Evolutionary conservation across 345 rosid species (phyloP), one percentile per base, ranked within the genome.

Genomic region (Dipteronia dyeriana): DNA sequence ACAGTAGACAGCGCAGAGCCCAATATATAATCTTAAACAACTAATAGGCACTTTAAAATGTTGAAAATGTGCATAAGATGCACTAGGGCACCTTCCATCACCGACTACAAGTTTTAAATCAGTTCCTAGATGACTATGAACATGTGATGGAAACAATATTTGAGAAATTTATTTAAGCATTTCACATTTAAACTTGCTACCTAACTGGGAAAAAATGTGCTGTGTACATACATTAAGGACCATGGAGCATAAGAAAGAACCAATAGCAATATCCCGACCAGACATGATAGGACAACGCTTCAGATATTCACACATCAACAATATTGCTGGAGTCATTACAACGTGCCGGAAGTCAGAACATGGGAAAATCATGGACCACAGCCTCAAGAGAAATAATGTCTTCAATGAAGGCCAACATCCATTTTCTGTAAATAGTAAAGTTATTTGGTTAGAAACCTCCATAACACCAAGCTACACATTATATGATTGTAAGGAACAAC

Each of bases 341-440:
- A 76, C 93, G 78, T 94, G 99, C 29, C 97, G 97, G 51, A 88
- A 96, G 84, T 96, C 99, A 0, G 99, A 96, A 85, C 98, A 89
- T 5, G 98, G 98, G 78, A 96, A 96, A 82, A 92, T 82, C 93
- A 91, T 85, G 41, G 97, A 94, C 99, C 99, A 94, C 73, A 96
- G 83, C 87, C 92, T 87, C 88, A 96, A 84, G 71, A 96, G 91
- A 79, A 86, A 89, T 82, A 96, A 73, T 17, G 97, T 96, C 87
- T 96, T 94, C 83, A 89, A 85, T 76, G 95, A 88, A 47, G 99
- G 99, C 97, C 98, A 92, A 74, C 97, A 88, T 77, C 93, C 85
- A 80, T 75, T 79, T 74, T 89, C 99, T 96, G 90, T 79, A 77
- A 73, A 77, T 71, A n/a, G 63, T 53, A 68, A 65, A 56, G 51